Percentiles rank a stretch among this genome's conserved stretches.
phyloP scores from a whole-genome alignment of 2,329 filamentous ascomycete species.

The Pseudocercospora vitis region DNA sequence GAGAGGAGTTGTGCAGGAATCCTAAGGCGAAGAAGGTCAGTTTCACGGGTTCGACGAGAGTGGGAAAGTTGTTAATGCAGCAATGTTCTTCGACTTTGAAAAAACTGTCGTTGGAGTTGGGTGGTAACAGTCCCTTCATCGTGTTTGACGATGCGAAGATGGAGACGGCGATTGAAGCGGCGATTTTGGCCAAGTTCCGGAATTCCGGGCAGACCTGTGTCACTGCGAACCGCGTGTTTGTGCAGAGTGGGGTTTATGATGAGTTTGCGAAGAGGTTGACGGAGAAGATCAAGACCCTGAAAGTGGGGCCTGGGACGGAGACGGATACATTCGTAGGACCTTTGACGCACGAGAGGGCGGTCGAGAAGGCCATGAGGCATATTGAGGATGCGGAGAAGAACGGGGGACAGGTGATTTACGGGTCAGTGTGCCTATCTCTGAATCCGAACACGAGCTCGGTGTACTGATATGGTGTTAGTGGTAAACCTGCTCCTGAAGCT shows the following conservation, averaged over 20 bases:
- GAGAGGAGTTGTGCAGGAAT: slow-evolving; percentile 26
- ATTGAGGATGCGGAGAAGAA: slow-evolving; percentile 76
- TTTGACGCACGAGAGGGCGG: slow-evolving; percentile 79
- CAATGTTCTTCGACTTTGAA: slow-evolving; percentile 31
- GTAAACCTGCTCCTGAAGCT: slow-evolving; percentile 7
- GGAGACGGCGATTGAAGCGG: slow-evolving; percentile 30
- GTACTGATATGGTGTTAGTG: neutral
- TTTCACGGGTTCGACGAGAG: slow-evolving; percentile 36
- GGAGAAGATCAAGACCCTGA: slow-evolving; percentile 35
- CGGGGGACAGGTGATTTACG: slow-evolving; percentile 71
- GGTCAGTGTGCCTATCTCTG: slow-evolving; percentile 51
- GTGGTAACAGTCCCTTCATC: slow-evolving; percentile 38
- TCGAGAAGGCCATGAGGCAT: slow-evolving; percentile 75
- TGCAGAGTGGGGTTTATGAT: slow-evolving; percentile 54
- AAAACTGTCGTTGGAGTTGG: slow-evolving; percentile 36
- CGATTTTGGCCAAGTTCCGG: slow-evolving; percentile 34
- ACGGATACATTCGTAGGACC: slow-evolving; percentile 54
- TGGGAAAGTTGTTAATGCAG: slow-evolving; percentile 35
- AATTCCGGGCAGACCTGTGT: slow-evolving; percentile 37
- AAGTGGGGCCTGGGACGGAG: slow-evolving; percentile 23
- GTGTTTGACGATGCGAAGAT: slow-evolving; percentile 39
- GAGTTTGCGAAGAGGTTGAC: slow-evolving; percentile 58
- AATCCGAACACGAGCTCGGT: neutral
- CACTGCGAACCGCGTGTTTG: slow-evolving; percentile 51
- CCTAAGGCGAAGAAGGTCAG: slow-evolving; percentile 33